Base-by-base conservation (phyloP, 768 basidiomycete species). In the Phanerochaete carnosa region DNA sequence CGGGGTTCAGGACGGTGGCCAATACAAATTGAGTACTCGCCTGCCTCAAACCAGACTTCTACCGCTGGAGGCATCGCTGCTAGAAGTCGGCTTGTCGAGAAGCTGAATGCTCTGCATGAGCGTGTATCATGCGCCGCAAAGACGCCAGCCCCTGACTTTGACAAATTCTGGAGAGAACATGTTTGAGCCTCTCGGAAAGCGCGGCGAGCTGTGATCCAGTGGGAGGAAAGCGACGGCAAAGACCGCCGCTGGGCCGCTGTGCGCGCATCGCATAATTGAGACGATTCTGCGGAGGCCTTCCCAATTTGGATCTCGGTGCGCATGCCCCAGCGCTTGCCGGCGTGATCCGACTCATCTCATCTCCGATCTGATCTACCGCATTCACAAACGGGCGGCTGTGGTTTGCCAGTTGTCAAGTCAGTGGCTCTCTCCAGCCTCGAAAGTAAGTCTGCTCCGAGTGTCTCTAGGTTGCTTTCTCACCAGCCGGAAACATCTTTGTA, bases 301-400 rank as follows among this genome's bases (percentile, higher is more conserved):
- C 32, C 7, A 25, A 39, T 55, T 26, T 25, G 54, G 54, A 1
- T 12, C 9, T 19, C 22, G 25, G 54, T 55, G 54, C 45, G n/a
- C 30, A n/a, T 22, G n/a, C 25, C 16, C 9, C n/a, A n/a, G n/a
- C n/a, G n/a, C n/a, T n/a, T n/a, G n/a, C 35, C 52, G 52, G 52
- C 13, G 35, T 54, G 52, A 33, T 54, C 52, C 52, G 52, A 3
- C 9, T n/a, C 52, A 54, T 54, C 9, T n/a, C 52, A 54, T 54
- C 52, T 16, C 52, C 52, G 52, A 54, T 54, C 9, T 19, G 30
- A 54, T 54, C 52, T 54, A 54, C 12, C n/a, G 19, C 26, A 13
- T 22, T 52, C 35, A 37, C 22, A 55, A 25, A 23, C n/a, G 47
- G 39, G 39, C 39, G 39, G 29, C 30, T 52, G 51, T 52, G 30